Conservation (phyloP, 129 eudicot species). For the Erigeron canadensis region DNA sequence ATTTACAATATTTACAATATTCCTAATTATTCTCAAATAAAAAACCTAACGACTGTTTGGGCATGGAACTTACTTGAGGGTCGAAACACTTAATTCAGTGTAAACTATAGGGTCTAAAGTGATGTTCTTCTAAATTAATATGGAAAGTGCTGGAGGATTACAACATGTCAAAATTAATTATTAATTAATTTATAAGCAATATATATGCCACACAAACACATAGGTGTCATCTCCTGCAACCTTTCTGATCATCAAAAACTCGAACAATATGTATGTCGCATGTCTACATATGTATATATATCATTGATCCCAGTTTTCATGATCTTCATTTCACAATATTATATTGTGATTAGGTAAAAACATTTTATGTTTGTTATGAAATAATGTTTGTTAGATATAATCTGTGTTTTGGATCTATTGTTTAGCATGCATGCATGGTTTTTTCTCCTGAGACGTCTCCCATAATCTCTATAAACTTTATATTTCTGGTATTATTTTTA, state of each 20-base stretch:
- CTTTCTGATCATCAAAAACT: background rate
- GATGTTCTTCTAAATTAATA: background rate
- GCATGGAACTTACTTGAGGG: background rate
- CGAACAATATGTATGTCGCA: background rate
- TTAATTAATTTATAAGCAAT: no score
- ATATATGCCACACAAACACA: background rate
- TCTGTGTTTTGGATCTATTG: background rate
- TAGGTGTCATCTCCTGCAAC: slow-evolving; percentile 14
- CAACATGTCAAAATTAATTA: no score
- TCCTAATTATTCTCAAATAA: no score
- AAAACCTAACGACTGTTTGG: no score
- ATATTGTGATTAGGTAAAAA: slow-evolving; percentile 13
- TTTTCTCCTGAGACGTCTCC: no score
- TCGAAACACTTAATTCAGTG: background rate
- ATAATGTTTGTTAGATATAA: background rate
- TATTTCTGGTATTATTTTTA: no score
- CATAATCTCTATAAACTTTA: background rate
- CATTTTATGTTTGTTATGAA: background rate
- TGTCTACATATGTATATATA: background rate
- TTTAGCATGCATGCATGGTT: background rate
- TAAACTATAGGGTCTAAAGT: background rate
- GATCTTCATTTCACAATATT: slow-evolving; percentile 15
- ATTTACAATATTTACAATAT: no score
- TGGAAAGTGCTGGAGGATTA: no score
- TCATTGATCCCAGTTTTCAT: slow-evolving; percentile 11